Evolutionary conservation across 148 eudicot genomes (phyloP), one percentile per base, ranked within the genome.

Genomic region (Spergularia marina): DNA sequence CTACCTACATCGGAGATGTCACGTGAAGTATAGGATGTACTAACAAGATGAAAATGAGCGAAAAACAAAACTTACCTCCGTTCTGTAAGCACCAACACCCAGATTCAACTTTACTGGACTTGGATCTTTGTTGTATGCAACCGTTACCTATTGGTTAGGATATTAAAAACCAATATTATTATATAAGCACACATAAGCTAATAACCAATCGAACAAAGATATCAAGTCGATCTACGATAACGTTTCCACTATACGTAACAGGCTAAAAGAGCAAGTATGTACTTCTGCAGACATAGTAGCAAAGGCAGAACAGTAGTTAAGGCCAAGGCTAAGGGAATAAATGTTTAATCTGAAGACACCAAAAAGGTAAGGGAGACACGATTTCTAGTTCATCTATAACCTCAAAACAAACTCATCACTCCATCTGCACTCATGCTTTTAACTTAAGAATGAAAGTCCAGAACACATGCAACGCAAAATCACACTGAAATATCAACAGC

Each of bases 81-180:
- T 95, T 70, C 99, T 84, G 81, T 95, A 95, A 65, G 99, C 99
- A 70, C 99, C 99, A 80, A 95, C 99, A 34, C 99, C 99, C 86
- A 95, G 77, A 80, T 95, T 95, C 80, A 95, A 80, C 85, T 92
- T 95, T 18, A 88, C 76, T 5, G 97, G 99, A 78, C 97, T 95
- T 21, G 94, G 91, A 74, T 95, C 99, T 82, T 92, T 90, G 80
- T 95, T 95, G 74, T 84, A 95, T 17, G 99, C 99, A 81, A 95
- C 91, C 20, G 99, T 95, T 16, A 95, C 97, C 99, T 95, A 83
- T 75, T 78, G n/a, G 30, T 54, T 18, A 62, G 41, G 21, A 70
- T 52, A 80, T n/a, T 34, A 77, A 47, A 25, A n/a, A 30, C 63
- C 59, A 78, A 68, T 7, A 68, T 16, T 44, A 44, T 5, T 1